Percentiles rank a stretch among this genome's conserved stretches.
phyloP scores from a whole-genome alignment of 2,329 filamentous ascomycete genomes.

The Fusarium torulosum region DNA sequence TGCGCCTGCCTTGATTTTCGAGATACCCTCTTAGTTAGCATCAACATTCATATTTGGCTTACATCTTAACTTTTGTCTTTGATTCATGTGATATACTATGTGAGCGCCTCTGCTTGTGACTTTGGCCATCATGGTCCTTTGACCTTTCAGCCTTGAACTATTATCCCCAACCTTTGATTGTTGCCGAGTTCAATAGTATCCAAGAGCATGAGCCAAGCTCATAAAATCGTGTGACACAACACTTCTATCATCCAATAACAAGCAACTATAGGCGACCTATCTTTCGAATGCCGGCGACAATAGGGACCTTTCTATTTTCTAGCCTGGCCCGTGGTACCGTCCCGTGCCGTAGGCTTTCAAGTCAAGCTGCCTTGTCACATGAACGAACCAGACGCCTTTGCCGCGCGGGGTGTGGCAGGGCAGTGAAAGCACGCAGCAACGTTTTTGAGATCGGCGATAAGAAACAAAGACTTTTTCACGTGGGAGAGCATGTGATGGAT shows the following conservation, averaged over 20 bases:
- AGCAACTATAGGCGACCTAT: slow-evolving; percentile 11
- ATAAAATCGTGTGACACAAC: slow-evolving; percentile 27
- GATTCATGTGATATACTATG: slow-evolving; percentile 25
- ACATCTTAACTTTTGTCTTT: slow-evolving; percentile 15
- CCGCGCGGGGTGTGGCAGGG: slow-evolving; percentile 27
- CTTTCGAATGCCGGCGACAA: slow-evolving; percentile 26
- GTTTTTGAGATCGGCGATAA: slow-evolving; percentile 27
- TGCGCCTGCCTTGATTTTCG: slow-evolving; percentile 37
- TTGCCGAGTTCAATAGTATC: slow-evolving; percentile 9
- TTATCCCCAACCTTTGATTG: neutral
- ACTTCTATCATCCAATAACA: slow-evolving; percentile 23
- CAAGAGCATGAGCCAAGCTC: slow-evolving; percentile 16
- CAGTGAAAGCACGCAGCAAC: slow-evolving; percentile 23
- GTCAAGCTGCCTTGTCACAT: slow-evolving; percentile 33
- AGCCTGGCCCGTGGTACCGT: slow-evolving; percentile 36
- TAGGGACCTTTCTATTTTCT: slow-evolving; percentile 29
- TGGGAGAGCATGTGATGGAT: slow-evolving; percentile 10
- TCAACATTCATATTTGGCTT: slow-evolving; percentile 27
- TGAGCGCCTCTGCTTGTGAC: slow-evolving; percentile 19
- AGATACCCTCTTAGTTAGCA: slow-evolving; percentile 44
- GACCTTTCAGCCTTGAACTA: neutral
- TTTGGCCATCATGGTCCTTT: neutral
- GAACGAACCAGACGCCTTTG: slow-evolving; percentile 28
- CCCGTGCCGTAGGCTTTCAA: slow-evolving; percentile 31
- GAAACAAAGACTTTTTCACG: slow-evolving; percentile 12